Conservation (phyloP, 169 alveolate species). For the Neospora caninum region DNA sequence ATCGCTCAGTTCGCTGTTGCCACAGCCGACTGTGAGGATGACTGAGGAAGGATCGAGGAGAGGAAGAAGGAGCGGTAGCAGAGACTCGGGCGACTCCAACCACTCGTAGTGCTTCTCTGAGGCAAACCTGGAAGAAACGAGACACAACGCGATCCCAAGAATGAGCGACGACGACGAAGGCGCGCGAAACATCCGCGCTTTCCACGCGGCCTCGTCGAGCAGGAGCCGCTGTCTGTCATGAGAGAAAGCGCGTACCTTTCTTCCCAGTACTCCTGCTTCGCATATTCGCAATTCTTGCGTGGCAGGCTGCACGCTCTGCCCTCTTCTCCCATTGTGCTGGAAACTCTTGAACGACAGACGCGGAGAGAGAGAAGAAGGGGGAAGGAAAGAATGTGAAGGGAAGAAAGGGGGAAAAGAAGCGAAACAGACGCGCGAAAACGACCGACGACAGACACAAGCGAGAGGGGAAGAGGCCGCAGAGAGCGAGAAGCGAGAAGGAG, state of each 20-base stretch:
- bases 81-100: slow-evolving; percentile 4
- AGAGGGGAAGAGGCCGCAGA: not conserved
- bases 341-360: not conserved
- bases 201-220: too few species aligned
- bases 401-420: not conserved
- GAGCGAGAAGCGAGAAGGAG: not conserved
- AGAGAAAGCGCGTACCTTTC: not conserved
- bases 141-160: not conserved
- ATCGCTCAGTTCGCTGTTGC: slow-evolving; percentile 30
- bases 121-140: not conserved
- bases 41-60: not conserved
- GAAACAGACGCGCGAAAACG: too few species aligned
- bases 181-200: too few species aligned
- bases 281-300: not conserved
- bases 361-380: not conserved
- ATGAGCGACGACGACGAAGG: not conserved
- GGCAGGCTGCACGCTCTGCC: not conserved
- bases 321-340: not conserved
- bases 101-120: slow-evolving; percentile 25
- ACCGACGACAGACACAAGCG: too few species aligned
- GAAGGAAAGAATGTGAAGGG: not conserved
- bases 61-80: slow-evolving; percentile 12
- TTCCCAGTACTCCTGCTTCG: slow-evolving; percentile 10
- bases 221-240: too few species aligned
- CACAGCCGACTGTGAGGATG: slow-evolving; percentile 1